Percentiles rank a stretch among this genome's conserved stretches.
phyloP scores from a whole-genome alignment of 306 rosid genomes.

The Geum urbanum region DNA sequence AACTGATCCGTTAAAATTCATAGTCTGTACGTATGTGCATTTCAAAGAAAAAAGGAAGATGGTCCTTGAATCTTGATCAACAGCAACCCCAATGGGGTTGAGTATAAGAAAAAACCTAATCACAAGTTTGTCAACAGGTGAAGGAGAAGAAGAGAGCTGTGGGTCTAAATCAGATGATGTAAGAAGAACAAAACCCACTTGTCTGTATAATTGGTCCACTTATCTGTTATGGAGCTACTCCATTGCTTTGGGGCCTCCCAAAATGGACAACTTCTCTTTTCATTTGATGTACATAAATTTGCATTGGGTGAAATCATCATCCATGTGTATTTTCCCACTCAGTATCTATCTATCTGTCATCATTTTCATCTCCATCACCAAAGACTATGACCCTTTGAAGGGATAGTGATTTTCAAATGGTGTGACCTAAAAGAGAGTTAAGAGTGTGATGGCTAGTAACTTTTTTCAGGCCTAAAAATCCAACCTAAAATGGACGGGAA shows the following conservation, averaged over 20 bases:
- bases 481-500: conserved; percentile 9
- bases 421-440: neutral
- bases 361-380: conserved; percentile 12
- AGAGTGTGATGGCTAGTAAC: neutral
- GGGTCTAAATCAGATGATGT: conserved; percentile 19
- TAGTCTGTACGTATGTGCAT: conserved; percentile 1
- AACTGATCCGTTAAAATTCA: neutral
- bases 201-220: conserved; percentile 35
- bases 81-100: conserved; percentile 8
- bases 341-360: conserved; percentile 10
- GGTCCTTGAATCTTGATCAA: neutral
- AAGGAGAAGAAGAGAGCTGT: neutral
- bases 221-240: conserved; percentile 32
- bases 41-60: neutral
- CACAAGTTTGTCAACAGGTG: conserved; percentile 8
- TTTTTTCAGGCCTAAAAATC: neutral
- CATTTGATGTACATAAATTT: conserved; percentile 15
- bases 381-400: neutral
- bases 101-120: conserved; percentile 11
- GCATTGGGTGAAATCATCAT: neutral
- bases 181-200: conserved; percentile 20
- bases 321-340: conserved; percentile 10
- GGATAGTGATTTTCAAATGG: neutral
- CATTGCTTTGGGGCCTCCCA: conserved; percentile 28
- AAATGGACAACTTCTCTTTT: conserved; percentile 22